Conservation (phyloP, 2,329 filamentous ascomycete genomes). For the Raffaelea ambrosiae region DNA sequence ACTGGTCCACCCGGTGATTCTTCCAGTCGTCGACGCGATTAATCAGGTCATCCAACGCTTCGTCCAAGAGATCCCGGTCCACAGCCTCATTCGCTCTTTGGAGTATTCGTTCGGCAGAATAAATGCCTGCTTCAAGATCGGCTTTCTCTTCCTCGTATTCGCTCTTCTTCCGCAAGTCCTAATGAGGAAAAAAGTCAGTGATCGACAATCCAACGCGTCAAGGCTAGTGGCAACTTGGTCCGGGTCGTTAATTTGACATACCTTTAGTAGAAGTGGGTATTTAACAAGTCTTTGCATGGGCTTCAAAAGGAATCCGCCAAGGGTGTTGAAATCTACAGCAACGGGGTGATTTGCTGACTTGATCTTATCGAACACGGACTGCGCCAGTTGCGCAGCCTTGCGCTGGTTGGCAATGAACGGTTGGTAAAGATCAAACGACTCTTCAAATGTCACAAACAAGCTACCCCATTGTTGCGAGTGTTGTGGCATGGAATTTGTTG, state of each 20-base stretch:
- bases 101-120: conserved; percentile 73
- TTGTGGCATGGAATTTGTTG: conserved; percentile 76
- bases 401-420: conserved; percentile 96
- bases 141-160: conserved; percentile 61
- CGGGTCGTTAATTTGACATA: conserved; percentile 28
- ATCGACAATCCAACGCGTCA: no score
- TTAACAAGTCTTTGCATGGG: conserved; percentile 94
- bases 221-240: no score
- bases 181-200: not conserved
- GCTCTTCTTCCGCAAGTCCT: conserved; percentile 78
- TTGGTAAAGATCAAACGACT: conserved; percentile 86
- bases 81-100: conserved; percentile 85
- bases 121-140: conserved; percentile 69
- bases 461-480: conserved; percentile 84
- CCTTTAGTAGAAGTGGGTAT: conserved; percentile 83
- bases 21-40: conserved; percentile 94
- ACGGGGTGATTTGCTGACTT: conserved; percentile 66
- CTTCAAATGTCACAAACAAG: conserved; percentile 78
- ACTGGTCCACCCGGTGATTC: conserved; percentile 80
- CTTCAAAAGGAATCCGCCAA: conserved; percentile 90
- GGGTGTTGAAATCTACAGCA: conserved; percentile 75
- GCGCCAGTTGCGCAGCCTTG: conserved; percentile 78
- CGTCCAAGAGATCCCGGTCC: conserved; percentile 73
- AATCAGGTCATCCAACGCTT: conserved; percentile 75
- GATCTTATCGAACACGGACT: conserved; percentile 81